Conservation (phyloP, 2,329 filamentous ascomycete genomes). For the Botrytis paeoniae region DNA sequence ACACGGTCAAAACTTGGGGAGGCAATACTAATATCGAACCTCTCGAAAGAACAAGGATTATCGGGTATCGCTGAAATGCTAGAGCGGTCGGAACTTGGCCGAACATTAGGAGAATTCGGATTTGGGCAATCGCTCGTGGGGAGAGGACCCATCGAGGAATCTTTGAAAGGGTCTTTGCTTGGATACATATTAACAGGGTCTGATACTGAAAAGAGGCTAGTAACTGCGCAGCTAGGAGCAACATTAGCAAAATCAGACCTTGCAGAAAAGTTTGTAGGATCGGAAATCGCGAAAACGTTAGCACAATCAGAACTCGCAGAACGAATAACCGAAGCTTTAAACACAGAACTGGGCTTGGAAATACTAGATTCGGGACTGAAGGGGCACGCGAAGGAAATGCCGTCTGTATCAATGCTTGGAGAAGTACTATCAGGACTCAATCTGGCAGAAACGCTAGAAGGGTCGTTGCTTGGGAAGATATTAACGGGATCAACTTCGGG, state of each 20-base stretch:
- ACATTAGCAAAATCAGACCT: background rate
- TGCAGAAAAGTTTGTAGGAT: background rate
- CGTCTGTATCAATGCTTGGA: background rate
- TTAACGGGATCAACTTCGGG: background rate
- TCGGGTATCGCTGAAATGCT: background rate
- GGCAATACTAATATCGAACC: background rate
- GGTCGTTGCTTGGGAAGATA: constrained; percentile 1
- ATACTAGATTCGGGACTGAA: background rate
- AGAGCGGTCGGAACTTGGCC: background rate
- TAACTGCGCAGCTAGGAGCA: background rate
- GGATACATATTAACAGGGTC: background rate
- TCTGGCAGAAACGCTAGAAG: background rate
- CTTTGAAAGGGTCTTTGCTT: background rate
- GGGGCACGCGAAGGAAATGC: too few relatives aligned
- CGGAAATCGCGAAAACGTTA: background rate
- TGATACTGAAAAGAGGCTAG: background rate
- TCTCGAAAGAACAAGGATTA: background rate
- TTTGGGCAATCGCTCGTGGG: background rate
- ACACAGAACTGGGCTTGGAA: background rate
- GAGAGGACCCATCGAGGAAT: background rate
- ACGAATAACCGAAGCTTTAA: background rate
- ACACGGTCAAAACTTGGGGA: background rate
- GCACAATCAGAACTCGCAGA: background rate
- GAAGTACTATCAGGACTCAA: background rate
- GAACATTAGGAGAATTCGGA: background rate